Conservation (phyloP, 352 stramenopile species). For the Pythium sp. region DNA sequence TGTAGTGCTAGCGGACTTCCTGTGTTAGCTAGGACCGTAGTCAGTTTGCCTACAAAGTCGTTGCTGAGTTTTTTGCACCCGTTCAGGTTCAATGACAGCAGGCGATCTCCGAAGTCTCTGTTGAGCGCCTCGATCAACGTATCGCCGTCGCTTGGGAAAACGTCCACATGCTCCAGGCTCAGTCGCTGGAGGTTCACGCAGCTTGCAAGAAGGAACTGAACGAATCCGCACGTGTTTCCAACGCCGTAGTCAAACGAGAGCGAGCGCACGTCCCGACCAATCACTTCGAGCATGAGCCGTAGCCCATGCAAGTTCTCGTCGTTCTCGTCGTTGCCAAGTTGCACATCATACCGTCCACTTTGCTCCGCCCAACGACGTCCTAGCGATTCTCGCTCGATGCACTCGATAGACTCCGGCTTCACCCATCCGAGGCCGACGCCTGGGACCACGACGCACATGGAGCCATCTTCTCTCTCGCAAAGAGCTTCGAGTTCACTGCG, state of each 20-base stretch:
- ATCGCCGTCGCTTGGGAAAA: background rate
- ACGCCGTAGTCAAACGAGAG: background rate
- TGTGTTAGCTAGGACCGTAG: background rate
- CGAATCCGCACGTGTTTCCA: background rate
- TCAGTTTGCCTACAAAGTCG: background rate
- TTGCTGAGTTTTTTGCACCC: background rate
- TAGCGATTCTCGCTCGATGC: background rate
- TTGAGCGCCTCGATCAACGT: background rate
- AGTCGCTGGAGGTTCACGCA: background rate
- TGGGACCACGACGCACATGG: conserved; percentile 3
- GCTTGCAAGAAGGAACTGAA: background rate
- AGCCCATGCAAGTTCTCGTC: no score
- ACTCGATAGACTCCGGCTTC: background rate
- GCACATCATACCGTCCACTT: background rate
- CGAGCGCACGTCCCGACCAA: background rate
- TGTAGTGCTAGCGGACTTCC: background rate
- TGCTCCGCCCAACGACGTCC: background rate
- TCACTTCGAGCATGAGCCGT: background rate
- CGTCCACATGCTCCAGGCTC: background rate
- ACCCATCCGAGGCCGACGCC: conserved; percentile 6
- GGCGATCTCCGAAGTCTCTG: background rate
- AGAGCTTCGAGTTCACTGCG: conserved; percentile 3
- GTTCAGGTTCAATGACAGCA: background rate
- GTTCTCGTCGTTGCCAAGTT: background rate
- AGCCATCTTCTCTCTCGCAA: background rate